Evolutionary conservation across 169 alveolate genomes (phyloP).

Genomic region (Miamiensis avidus): DNA sequence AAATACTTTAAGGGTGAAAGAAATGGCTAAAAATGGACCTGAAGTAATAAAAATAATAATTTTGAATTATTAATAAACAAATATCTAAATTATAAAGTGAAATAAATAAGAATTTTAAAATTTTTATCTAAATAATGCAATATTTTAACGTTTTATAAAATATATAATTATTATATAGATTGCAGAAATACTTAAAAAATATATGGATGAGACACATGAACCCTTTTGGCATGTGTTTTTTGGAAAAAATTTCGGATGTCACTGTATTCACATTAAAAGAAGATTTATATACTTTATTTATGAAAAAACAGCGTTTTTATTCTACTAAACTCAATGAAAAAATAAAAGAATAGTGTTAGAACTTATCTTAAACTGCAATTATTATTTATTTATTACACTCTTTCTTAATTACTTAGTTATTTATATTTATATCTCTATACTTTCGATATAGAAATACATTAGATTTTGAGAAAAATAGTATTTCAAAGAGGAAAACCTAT

Average conservation of each 20-base stretch:
- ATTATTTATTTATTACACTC: too few relatives aligned
- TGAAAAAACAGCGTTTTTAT: constrained; percentile 75
- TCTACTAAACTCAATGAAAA: constrained; percentile 62
- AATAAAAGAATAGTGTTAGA: not conserved
- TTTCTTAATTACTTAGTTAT: too few relatives aligned
- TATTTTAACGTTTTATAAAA: not conserved
- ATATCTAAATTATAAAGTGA: not conserved
- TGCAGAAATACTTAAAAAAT: constrained; percentile 77
- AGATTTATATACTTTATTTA: constrained; percentile 79
- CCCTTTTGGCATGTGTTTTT: constrained; percentile 88
- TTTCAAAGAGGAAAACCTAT: too few relatives aligned
- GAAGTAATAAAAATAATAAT: constrained; percentile 33
- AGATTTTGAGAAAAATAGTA: too few relatives aligned
- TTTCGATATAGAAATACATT: too few relatives aligned
- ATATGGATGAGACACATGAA: constrained; percentile 81
- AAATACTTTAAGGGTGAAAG: constrained; percentile 41
- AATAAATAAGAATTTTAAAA: not conserved
- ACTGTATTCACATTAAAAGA: constrained; percentile 81
- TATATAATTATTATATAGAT: constrained; percentile 34
- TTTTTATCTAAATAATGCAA: not conserved
- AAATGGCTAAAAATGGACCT: constrained; percentile 64
- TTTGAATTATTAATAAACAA: not conserved
- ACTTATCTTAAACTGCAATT: too few relatives aligned
- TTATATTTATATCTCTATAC: too few relatives aligned
- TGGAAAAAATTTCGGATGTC: constrained; percentile 84